These are phyloP conservation scores for Gonium pectorale DNA, from an alignment of 139 green algal genomes.

Conservation along the genomic window DNA sequence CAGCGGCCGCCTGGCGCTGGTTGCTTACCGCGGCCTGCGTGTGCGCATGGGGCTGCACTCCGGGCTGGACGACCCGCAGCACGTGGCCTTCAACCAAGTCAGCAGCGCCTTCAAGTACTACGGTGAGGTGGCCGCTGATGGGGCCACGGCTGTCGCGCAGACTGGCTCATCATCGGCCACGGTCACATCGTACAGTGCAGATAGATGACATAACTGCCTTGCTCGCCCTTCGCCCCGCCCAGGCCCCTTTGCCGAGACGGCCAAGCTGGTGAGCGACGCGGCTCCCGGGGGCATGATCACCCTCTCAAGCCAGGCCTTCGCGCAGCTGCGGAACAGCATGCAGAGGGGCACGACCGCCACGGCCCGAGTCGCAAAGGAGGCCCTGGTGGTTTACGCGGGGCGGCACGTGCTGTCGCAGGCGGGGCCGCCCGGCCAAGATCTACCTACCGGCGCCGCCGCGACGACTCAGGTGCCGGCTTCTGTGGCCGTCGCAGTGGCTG, in stretches of 20 bases:
- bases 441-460: no score
- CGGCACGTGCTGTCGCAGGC: conserved; percentile 27
- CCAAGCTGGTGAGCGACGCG: conserved; percentile 3
- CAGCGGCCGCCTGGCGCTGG: background rate
- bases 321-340: background rate
- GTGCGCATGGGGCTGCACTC: background rate
- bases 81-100: background rate
- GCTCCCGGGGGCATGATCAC: background rate
- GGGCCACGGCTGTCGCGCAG: no score
- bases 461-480: no score
- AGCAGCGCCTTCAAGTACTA: background rate
- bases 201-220: no score
- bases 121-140: no score
- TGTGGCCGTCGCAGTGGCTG: no score
- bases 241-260: background rate
- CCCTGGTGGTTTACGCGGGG: background rate
- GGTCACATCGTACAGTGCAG: no score
- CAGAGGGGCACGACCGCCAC: no score
- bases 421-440: no score
- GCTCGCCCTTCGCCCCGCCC: no score
- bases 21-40: background rate
- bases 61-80: background rate
- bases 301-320: background rate
- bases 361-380: no score
- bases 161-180: no score